Evolutionary conservation across 2,329 filamentous ascomycete species (phyloP).

Genomic region (Trichoderma semiorbis): DNA sequence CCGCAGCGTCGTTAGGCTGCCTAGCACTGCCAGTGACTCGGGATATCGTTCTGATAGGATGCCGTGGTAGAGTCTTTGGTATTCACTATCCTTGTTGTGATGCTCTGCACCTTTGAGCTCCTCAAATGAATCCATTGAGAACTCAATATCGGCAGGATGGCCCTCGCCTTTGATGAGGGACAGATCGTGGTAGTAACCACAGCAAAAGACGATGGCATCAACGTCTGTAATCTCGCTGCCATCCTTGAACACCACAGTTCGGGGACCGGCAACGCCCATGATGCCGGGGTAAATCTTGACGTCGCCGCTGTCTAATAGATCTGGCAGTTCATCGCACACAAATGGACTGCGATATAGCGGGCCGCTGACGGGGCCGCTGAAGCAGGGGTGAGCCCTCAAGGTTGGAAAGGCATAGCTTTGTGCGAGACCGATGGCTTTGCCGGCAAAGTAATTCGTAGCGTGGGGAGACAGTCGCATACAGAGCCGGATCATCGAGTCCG

Average conservation of each 20-base stretch:
- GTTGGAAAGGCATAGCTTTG: conserved; percentile 10
- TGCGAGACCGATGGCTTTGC: conserved; percentile 10
- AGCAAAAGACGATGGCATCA: conserved; percentile 33
- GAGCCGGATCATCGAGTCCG: not conserved
- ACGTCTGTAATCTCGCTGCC: conserved; percentile 31
- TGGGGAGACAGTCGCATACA: conserved; percentile 1
- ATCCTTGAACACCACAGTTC: conserved; percentile 29
- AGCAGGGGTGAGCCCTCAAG: not conserved
- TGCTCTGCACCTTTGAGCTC: conserved; percentile 24
- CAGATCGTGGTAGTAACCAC: conserved; percentile 32
- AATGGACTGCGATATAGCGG: conserved; percentile 27
- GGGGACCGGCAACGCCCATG: conserved; percentile 29
- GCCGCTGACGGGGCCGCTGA: not conserved
- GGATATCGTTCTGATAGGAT: conserved; percentile 33
- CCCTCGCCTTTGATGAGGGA: conserved; percentile 29
- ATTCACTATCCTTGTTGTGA: conserved; percentile 24
- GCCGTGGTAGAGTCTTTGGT: conserved; percentile 30
- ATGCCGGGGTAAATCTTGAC: conserved; percentile 29
- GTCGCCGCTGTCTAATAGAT: conserved; percentile 28
- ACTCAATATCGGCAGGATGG: conserved; percentile 26
- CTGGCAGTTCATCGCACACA: conserved; percentile 29
- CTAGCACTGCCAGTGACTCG: conserved; percentile 31
- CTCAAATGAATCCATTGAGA: conserved; percentile 28
- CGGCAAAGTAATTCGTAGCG: conserved; percentile 3
- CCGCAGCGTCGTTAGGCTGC: conserved; percentile 25